Conservation (phyloP, 129 eudicot species). For the Helianthus annuus region HanXRQr2.0-SUNRISE NC_035445.2:81372849-81373348, state of each 20-base stretch:
- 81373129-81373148: constrained; percentile 32
- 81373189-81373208: constrained; percentile 35
- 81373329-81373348: constrained; percentile 39
- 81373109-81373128: constrained; percentile 29
- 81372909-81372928: no score
- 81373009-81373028: constrained; percentile 43
- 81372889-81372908: no score
- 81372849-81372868: no score
- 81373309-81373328: constrained; percentile 42
- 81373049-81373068: constrained; percentile 32
- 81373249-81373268: constrained; percentile 41
- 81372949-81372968: neutral
- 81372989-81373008: constrained; percentile 59
- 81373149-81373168: constrained; percentile 44
- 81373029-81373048: constrained; percentile 39
- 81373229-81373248: constrained; percentile 42
- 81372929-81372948: no score
- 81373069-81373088: constrained; percentile 23
- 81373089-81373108: constrained; percentile 23
- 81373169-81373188: constrained; percentile 11
- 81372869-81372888: no score
- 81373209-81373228: constrained; percentile 37
- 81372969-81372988: neutral
- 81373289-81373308: constrained; percentile 34
- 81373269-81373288: constrained; percentile 40